A percentile compares a stretch with the other conserved stretches of the same genome.
These are phyloP conservation scores for Teunomyces atbi DNA, from an alignment of 805 yeast genomes.

Conservation along the genomic window DNA sequence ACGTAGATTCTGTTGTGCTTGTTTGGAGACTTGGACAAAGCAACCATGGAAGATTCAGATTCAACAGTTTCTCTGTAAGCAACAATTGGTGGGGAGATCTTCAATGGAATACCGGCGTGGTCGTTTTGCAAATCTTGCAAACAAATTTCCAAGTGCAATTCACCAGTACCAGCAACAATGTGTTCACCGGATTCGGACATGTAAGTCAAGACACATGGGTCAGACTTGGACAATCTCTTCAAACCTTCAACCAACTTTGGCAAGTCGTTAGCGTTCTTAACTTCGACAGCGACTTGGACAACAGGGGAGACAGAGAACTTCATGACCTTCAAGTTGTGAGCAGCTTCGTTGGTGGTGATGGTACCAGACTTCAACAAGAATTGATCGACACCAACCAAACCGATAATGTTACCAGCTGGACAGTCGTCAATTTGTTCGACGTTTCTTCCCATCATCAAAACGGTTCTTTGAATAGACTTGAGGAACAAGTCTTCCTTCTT, in stretches of 20 bases:
- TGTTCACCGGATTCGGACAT: constrained; percentile 98
- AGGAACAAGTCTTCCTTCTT: constrained; percentile 96
- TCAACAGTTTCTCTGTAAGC: constrained; percentile 98
- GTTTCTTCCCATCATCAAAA: constrained; percentile 98
- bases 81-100: constrained; percentile 96
- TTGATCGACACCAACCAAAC: constrained; percentile 99
- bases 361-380: constrained; percentile 99
- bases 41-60: constrained; percentile 90
- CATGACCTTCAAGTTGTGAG: constrained; percentile 99
- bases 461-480: constrained; percentile 98
- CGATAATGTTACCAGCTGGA: constrained; percentile 99
- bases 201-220: constrained; percentile 91
- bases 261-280: constrained; percentile 98
- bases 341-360: constrained; percentile 90
- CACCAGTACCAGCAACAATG: constrained; percentile 99
- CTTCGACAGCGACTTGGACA: constrained; percentile 99
- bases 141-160: constrained; percentile 98
- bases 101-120: constrained; percentile 99
- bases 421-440: constrained; percentile 98
- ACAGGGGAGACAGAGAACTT: constrained; percentile 99
- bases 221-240: constrained; percentile 99
- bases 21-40: constrained; percentile 99
- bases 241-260: constrained; percentile 99
- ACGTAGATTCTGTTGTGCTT: constrained; percentile 99
- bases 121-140: constrained; percentile 93